Percentiles rank a stretch among this genome's conserved stretches.
Evolutionary conservation across 1,284 basidiomycete genomes (phyloP).

Genomic region (Anthracocystis walkeri): DNA sequence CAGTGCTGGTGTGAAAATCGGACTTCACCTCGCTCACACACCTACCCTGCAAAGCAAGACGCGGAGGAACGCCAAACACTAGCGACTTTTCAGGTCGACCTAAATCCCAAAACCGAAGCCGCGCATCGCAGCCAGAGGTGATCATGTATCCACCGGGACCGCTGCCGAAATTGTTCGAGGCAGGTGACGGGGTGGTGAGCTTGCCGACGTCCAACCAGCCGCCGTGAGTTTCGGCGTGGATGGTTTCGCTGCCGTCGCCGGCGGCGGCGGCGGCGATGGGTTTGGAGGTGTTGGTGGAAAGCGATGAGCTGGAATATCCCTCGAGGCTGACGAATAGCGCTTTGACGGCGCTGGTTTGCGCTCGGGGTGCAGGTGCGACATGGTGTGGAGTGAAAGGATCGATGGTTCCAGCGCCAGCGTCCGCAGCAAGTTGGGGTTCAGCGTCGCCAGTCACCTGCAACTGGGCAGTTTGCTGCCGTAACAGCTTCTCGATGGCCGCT

Average conservation of each 20-base stretch:
- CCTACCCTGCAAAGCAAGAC: slow-evolving; percentile 14
- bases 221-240: slow-evolving; percentile 24
- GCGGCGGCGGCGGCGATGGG: background rate
- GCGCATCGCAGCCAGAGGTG: slow-evolving; percentile 83
- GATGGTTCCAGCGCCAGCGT: background rate
- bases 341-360: slow-evolving; percentile 36
- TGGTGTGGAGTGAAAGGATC: slow-evolving; percentile 14
- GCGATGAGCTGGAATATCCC: slow-evolving; percentile 51
- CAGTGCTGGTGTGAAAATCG: slow-evolving; percentile 16
- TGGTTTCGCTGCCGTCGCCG: slow-evolving; percentile 25
- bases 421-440: background rate
- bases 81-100: slow-evolving; percentile 74
- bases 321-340: slow-evolving; percentile 56
- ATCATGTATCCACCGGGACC: slow-evolving; percentile 77
- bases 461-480: slow-evolving; percentile 31
- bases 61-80: slow-evolving; percentile 31
- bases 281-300: slow-evolving; percentile 4
- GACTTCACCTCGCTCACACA: slow-evolving; percentile 27
- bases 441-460: background rate
- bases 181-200: slow-evolving; percentile 15
- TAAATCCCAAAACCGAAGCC: slow-evolving; percentile 85
- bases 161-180: slow-evolving; percentile 5
- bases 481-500: slow-evolving; percentile 55
- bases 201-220: slow-evolving; percentile 64
- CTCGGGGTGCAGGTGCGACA: background rate